Conservation (phyloP, 129 eudicot species). For the Flaveria bidentis region DNA sequence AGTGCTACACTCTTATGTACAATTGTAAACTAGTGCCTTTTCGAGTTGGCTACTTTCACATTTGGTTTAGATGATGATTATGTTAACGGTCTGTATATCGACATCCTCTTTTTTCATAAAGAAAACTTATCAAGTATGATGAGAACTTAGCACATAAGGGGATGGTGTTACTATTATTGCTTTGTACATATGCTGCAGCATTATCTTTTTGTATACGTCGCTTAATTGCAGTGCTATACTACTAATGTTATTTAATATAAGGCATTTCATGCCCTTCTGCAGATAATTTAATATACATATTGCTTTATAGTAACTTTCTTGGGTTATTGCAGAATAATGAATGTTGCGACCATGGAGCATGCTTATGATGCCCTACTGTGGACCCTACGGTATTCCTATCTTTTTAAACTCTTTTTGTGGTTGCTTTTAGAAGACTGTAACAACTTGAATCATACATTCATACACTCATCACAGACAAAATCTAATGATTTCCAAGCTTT, state of each 20-base stretch:
- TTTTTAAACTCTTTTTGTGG: not conserved
- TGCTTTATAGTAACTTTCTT: not conserved
- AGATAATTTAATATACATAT: conserved; percentile 13
- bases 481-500: conserved; percentile 5
- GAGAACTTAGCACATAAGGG: conserved; percentile 2
- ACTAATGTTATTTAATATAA: not conserved
- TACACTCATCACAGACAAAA: conserved; percentile 20
- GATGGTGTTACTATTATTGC: conserved; percentile 16
- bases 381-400: conserved; percentile 74
- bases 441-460: conserved; percentile 12
- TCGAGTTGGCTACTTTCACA: conserved; percentile 9
- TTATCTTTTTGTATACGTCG: conserved; percentile 3
- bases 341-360: conserved; percentile 75
- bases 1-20: conserved; percentile 2
- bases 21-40: conserved; percentile 7
- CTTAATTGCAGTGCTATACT: conserved; percentile 15
- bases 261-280: not conserved
- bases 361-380: conserved; percentile 83
- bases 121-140: not conserved
- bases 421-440: conserved; percentile 24
- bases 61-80: conserved; percentile 14
- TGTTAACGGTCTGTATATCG: not conserved
- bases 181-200: not conserved
- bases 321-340: conserved; percentile 61
- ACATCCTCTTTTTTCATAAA: not conserved